These are phyloP conservation scores for Podaxis pistillaris DNA, from an alignment of 768 basidiomycete species.

Conservation along the genomic window DNA sequence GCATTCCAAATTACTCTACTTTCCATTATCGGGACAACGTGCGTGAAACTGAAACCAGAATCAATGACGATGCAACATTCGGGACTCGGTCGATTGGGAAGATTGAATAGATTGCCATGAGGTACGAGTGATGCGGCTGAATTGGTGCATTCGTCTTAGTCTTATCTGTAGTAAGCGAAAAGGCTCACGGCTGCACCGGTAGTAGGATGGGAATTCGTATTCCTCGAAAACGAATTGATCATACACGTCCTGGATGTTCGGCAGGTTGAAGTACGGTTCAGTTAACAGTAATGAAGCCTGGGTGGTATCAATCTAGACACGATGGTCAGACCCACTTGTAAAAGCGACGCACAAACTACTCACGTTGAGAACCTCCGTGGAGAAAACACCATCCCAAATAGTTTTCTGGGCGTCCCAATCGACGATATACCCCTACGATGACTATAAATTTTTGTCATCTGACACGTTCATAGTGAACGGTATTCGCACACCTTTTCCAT, in stretches of 20 bases:
- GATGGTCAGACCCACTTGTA: not conserved
- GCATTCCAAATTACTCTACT: constrained; percentile 76
- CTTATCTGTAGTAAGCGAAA: not conserved
- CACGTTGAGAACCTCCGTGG: constrained; percentile 66
- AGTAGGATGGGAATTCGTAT: constrained; percentile 87
- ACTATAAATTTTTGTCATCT: constrained; percentile 20
- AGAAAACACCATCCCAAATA: constrained; percentile 90
- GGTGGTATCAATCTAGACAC: constrained; percentile 63
- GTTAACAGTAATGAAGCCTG: constrained; percentile 81
- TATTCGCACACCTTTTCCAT: constrained; percentile 71
- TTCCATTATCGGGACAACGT: constrained; percentile 80
- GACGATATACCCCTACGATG: constrained; percentile 77
- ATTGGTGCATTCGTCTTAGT: constrained; percentile 1
- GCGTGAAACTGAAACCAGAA: constrained; percentile 92
- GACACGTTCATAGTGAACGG: not conserved
- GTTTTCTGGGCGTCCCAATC: constrained; percentile 97
- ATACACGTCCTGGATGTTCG: constrained; percentile 88
- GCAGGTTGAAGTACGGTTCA: constrained; percentile 92
- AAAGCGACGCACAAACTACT: constrained; percentile 17
- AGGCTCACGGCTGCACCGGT: constrained; percentile 75
- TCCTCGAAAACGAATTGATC: constrained; percentile 97
- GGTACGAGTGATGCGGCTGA: constrained; percentile 81
- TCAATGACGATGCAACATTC: constrained; percentile 86
- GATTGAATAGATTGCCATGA: constrained; percentile 66
- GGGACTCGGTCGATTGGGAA: constrained; percentile 47